Percentiles rank a stretch among this genome's conserved stretches.
phyloP scores from a whole-genome alignment of 345 rosid species.

The Cardiospermum halicacabum region DNA sequence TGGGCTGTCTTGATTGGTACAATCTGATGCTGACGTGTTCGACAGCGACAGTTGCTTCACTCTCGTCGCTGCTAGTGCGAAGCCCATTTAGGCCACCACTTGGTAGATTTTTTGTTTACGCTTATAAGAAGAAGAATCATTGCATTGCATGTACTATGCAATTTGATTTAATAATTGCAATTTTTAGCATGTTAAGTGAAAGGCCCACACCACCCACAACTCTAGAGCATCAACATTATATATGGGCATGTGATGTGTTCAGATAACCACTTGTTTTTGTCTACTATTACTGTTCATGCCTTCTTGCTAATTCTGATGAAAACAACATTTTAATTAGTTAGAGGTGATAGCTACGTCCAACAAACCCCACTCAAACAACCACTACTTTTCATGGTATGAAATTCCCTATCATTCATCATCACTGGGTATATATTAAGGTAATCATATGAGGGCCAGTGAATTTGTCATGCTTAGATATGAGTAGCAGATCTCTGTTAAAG shows the following conservation, averaged over 20 bases:
- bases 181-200: neutral
- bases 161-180: neutral
- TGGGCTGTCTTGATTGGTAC: neutral
- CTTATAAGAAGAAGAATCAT: neutral
- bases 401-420: too few species aligned
- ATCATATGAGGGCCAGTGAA: too few species aligned
- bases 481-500: too few species aligned
- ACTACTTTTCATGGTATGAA: too few species aligned
- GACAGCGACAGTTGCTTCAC: neutral
- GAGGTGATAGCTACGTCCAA: neutral
- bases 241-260: slow-evolving; percentile 25
- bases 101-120: too few species aligned
- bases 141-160: neutral
- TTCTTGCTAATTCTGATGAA: neutral
- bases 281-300: neutral
- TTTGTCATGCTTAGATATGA: too few species aligned
- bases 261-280: neutral
- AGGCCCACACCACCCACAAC: neutral
- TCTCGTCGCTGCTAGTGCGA: too few species aligned
- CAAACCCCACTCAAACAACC: neutral
- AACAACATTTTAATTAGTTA: neutral
- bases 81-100: too few species aligned
- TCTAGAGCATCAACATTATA: neutral
- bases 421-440: too few species aligned
- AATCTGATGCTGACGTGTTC: neutral